These are phyloP conservation scores for Grosmannia huntii DNA, from an alignment of 2,329 filamentous ascomycete genomes.

Conservation along the genomic window DNA sequence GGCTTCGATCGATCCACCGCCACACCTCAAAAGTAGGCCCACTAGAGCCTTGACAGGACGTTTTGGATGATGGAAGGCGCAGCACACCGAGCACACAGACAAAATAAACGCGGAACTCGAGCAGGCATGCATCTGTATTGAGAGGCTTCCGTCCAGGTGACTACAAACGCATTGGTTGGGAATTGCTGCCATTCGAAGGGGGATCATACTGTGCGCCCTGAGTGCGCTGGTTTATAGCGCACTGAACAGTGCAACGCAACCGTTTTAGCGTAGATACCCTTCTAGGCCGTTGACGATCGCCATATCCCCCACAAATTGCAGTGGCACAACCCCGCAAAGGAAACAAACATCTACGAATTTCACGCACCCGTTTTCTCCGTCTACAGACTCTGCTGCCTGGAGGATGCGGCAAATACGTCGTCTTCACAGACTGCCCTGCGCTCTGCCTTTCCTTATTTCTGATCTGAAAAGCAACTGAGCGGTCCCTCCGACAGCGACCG, in stretches of 20 bases:
- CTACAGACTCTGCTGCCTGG: background rate
- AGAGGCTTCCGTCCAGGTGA: too few species aligned
- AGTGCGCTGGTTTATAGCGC: too few species aligned
- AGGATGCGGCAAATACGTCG: background rate
- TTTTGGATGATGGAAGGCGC: background rate
- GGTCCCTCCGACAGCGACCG: conserved; percentile 5
- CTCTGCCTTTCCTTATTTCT: conserved; percentile 5
- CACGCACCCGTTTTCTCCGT: background rate
- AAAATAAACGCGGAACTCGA: conserved; percentile 1
- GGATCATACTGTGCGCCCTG: too few species aligned
- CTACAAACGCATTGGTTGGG: background rate
- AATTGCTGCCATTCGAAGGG: too few species aligned
- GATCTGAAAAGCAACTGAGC: background rate
- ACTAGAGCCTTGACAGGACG: background rate
- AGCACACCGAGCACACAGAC: background rate
- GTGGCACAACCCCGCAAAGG: background rate
- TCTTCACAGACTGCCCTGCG: conserved; percentile 3
- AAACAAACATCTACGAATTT: background rate
- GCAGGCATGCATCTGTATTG: too few species aligned
- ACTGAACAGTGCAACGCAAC: too few species aligned
- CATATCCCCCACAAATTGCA: background rate
- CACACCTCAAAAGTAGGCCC: background rate
- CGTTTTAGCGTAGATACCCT: too few species aligned
- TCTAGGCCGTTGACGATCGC: too few species aligned
- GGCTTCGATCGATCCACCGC: background rate